Base-by-base conservation (phyloP, 805 yeast genomes). In the Candida suzukii region DNA sequence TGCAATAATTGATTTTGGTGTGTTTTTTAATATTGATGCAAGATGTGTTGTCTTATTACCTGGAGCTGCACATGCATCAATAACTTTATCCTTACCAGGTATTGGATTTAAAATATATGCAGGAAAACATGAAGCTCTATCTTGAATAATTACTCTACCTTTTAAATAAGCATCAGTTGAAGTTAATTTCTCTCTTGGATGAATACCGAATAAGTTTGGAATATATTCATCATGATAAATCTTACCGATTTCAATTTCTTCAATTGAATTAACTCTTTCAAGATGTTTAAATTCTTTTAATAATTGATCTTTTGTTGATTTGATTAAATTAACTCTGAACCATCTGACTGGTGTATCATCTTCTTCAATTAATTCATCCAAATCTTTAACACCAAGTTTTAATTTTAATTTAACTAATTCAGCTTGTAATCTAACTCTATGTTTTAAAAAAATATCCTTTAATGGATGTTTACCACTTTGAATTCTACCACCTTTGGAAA, bases 41-140 rank as follows among this genome's bases (percentile, higher is more conserved):
- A 83, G 65, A 63, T 91, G 98, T 0, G 97, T 87, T 0, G 99
- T 93, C 59, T 93, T 95, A 61, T 93, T 93, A 5, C 99, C 99
- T 4, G 99, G 99, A 0, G 99, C 99, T 2, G 98, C 90, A 64
- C 97, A 90, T 1, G 96, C 83, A 63, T 93, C 99, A 35, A 93
- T 84, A 11, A 88, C 78, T 20, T 69, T 61, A 44, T 74, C 81
- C 11, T 38, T 44, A 35, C 80, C 83, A 4, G 75, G 68, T 1
- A 57, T 41, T 0, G 91, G 86, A 46, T 76, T 69, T 37, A 93
- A 63, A 22, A 93, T 88, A 45, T 77, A 78, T 0, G 95, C 96
- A 0, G 99, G 99, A 56, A 93, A 88, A 59, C 99, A 93, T 2
- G 97, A 88, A 0, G 98, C 96, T 39, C 99, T 69, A 57, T 93